A percentile compares a stretch with the other conserved stretches of the same genome.
These are phyloP conservation scores for Daldinia loculata DNA, from an alignment of 495 filamentous ascomycete species.

Conservation along the genomic window DNA sequence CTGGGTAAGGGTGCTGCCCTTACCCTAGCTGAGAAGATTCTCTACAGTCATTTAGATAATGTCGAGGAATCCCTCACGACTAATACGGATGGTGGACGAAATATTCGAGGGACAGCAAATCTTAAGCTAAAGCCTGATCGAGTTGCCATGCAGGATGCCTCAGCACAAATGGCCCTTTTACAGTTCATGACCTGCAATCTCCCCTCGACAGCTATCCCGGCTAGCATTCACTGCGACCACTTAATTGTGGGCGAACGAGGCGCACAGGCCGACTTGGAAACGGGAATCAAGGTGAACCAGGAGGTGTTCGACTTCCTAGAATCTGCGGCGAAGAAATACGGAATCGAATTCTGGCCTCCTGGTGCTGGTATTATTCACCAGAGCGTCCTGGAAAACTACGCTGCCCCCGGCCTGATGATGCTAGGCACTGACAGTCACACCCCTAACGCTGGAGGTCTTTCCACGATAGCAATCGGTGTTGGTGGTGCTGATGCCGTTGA, in stretches of 20 bases:
- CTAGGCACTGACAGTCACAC: conserved; percentile 99
- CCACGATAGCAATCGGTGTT: conserved; percentile 95
- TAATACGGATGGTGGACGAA: conserved; percentile 79
- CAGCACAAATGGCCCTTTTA: conserved; percentile 95
- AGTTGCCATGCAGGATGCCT: conserved; percentile 99
- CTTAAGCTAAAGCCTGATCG: conserved; percentile 97
- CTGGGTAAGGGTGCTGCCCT: conserved; percentile 72
- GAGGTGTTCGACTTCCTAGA: conserved; percentile 98
- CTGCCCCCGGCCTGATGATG: conserved; percentile 98
- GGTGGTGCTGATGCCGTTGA: conserved; percentile 98
- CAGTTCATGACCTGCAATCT: conserved; percentile 99
- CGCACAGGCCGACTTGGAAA: conserved; percentile 85
- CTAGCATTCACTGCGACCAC: conserved; percentile 98
- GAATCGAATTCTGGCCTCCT: conserved; percentile 98
- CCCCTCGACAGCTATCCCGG: conserved; percentile 90
- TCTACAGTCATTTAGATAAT: conserved; percentile 93
- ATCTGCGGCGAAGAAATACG: conserved; percentile 93
- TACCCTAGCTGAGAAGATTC: conserved; percentile 94
- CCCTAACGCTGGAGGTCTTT: conserved; percentile 92
- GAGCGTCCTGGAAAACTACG: conserved; percentile 97
- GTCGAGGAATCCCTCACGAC: conserved; percentile 83
- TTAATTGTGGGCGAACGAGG: conserved; percentile 96
- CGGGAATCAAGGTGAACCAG: conserved; percentile 89
- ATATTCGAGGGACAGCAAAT: conserved; percentile 87
- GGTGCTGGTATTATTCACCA: conserved; percentile 99